These are phyloP conservation scores for Boletus pseudopeckii DNA, from an alignment of 768 basidiomycete species.

Conservation along the genomic window DNA sequence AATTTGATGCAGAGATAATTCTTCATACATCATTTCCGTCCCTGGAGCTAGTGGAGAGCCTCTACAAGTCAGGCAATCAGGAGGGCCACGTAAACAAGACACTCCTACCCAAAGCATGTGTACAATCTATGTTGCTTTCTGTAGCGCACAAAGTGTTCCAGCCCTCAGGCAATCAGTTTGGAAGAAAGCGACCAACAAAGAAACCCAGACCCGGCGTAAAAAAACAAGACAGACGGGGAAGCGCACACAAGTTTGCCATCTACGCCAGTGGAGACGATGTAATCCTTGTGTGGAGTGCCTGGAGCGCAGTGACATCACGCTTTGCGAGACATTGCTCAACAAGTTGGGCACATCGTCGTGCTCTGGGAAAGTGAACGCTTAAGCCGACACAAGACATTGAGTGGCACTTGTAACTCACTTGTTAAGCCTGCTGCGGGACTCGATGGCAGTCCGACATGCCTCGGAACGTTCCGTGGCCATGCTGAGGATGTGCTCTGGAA, in stretches of 20 bases:
- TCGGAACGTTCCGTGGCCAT: slow-evolving; percentile 56
- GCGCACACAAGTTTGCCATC: not conserved
- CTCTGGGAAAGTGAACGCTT: slow-evolving; percentile 13
- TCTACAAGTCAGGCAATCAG: not conserved
- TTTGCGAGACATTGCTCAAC: slow-evolving; percentile 25
- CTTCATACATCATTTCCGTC: not conserved
- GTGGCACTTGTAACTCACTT: slow-evolving; percentile 35
- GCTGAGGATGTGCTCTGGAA: slow-evolving; percentile 67
- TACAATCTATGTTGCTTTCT: not conserved
- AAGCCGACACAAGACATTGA: not conserved
- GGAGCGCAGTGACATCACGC: slow-evolving; percentile 17
- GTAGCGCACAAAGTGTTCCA: not conserved
- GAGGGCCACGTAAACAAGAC: not conserved
- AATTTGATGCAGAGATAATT: not conserved
- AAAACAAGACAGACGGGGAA: not conserved
- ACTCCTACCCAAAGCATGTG: not conserved
- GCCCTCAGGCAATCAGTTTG: no score
- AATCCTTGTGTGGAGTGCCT: slow-evolving; percentile 20
- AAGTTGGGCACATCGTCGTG: slow-evolving; percentile 28
- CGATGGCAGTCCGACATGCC: slow-evolving; percentile 51
- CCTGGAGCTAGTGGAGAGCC: not conserved
- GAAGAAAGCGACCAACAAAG: not conserved
- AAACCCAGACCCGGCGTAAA: not conserved
- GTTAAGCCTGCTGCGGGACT: slow-evolving; percentile 47
- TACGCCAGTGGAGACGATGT: slow-evolving; percentile 5